Evolutionary conservation across 345 rosid genomes (phyloP).

Genomic region (Aegle marmelos): DNA sequence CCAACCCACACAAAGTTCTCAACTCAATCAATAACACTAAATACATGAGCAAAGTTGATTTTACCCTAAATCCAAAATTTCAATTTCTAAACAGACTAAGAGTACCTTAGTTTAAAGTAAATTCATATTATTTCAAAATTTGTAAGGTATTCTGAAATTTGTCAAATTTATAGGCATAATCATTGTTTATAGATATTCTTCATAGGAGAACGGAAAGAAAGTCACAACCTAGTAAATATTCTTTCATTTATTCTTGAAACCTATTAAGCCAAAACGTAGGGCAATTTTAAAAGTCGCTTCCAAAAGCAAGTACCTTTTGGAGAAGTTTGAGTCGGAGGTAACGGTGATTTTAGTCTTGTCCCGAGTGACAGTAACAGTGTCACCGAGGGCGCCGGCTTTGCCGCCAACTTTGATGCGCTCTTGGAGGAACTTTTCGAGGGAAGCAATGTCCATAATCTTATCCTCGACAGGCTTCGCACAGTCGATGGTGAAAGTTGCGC

Average conservation of each 20-base stretch:
- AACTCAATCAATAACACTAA: background rate
- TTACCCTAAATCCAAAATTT: background rate
- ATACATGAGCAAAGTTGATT: too few relatives aligned
- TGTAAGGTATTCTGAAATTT: too few relatives aligned
- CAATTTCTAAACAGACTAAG: too few relatives aligned
- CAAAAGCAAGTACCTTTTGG: slow-evolving; percentile 53
- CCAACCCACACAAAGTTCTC: background rate
- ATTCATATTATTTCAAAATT: too few relatives aligned
- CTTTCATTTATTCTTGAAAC: background rate
- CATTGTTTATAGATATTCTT: too few relatives aligned
- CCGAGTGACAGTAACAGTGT: slow-evolving; percentile 45
- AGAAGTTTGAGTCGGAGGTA: slow-evolving; percentile 68
- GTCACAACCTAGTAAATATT: background rate
- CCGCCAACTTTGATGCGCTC: slow-evolving; percentile 86
- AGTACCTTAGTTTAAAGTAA: background rate
- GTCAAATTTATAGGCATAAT: too few relatives aligned
- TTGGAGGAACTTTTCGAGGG: slow-evolving; percentile 77
- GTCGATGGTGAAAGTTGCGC: slow-evolving; percentile 57
- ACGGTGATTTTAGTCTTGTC: slow-evolving; percentile 57
- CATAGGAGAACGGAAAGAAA: too few relatives aligned
- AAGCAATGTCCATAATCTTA: slow-evolving; percentile 75
- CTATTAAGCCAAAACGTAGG: background rate
- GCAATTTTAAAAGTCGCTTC: background rate
- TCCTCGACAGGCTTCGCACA: slow-evolving; percentile 76
- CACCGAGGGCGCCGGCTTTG: slow-evolving; percentile 78